phyloP scores from a whole-genome alignment of 2,329 filamentous ascomycete genomes.

The Talaromyces marneffei region DNA sequence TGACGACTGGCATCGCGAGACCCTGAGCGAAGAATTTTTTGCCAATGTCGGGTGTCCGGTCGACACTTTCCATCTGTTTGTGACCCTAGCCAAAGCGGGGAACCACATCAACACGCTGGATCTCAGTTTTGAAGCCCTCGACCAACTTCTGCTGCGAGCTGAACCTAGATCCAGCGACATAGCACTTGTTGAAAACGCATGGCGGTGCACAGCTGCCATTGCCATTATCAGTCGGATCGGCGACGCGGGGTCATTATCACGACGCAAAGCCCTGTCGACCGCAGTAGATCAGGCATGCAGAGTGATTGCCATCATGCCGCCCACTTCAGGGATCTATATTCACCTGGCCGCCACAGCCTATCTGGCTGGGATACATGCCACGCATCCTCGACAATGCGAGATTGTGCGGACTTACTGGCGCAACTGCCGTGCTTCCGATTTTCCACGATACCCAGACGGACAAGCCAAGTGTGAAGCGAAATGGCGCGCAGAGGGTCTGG shows the following conservation, averaged over 20 bases:
- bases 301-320: constrained; percentile 27
- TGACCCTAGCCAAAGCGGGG: constrained; percentile 26
- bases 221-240: constrained; percentile 23
- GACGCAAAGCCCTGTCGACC: constrained; percentile 20
- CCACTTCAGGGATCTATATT: constrained; percentile 35
- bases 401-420: constrained; percentile 35
- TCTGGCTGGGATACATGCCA: constrained; percentile 35
- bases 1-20: constrained; percentile 38
- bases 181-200: constrained; percentile 25
- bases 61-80: constrained; percentile 36
- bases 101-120: constrained; percentile 7
- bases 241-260: constrained; percentile 4
- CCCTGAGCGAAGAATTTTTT: constrained; percentile 32
- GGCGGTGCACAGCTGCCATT: constrained; percentile 34
- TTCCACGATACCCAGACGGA: constrained; percentile 34
- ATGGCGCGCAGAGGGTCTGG: constrained; percentile 27
- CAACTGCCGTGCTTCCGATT: constrained; percentile 33
- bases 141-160: constrained; percentile 17
- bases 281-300: constrained; percentile 34
- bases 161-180: constrained; percentile 7
- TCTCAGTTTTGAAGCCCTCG: constrained; percentile 12
- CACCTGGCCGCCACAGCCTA: constrained; percentile 37
- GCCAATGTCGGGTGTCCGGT: constrained; percentile 34
- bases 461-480: constrained; percentile 29
- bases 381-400: constrained; percentile 28